Base-by-base conservation (phyloP, 2,329 filamentous ascomycete species). In the Aspergillus udagawae region DNA sequence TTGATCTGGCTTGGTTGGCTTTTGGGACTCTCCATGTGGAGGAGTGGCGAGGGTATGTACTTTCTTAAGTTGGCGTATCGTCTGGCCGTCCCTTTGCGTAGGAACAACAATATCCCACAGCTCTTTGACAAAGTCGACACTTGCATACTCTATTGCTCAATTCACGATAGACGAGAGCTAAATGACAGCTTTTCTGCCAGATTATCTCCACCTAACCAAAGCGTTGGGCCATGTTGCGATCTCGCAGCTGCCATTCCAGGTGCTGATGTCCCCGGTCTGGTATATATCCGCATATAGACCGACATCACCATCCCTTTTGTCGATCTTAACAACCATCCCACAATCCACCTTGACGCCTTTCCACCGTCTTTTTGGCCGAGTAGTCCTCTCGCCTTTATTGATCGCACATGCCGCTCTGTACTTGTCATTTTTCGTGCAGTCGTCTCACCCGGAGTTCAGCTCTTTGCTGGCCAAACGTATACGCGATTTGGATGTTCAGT, bases 191-290 rank as follows among this genome's bases (percentile, higher is more conserved):
- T 5, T 28, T 21, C n/a, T 14, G 25, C 41, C 62, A 85, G 84
- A 87, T 68, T 87, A 86, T 56, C 75, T 86, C 29, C 85, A 87
- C 67, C 72, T 87, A 25, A 86, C 85, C 25, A 86, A 86, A 71
- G 80, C 84, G 4, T 77, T 87, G 53, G 84, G 82, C 20, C 82
- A 83, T 49, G 77, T 86, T 51, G 83, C 76, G 23, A 77, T 83
- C 5, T 86, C 84, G 8, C 85, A 87, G 63, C 67, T 84, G 1
- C 85, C 85, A 1, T 67, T 86, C 2, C 83, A 86, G 54, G 83
- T 85, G 56, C 75, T 86, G 6, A 77, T 87, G 57, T 72, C 76
- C 6, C 70, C 76, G 4, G 72, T 64, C 23, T 68, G 70, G 29
- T 73, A 75, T 48, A 61, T 72, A 35, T 68, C 63, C 28, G 73